Conservation (phyloP, 1,139 yeast genomes). For the Candida tetrigidarum region DNA sequence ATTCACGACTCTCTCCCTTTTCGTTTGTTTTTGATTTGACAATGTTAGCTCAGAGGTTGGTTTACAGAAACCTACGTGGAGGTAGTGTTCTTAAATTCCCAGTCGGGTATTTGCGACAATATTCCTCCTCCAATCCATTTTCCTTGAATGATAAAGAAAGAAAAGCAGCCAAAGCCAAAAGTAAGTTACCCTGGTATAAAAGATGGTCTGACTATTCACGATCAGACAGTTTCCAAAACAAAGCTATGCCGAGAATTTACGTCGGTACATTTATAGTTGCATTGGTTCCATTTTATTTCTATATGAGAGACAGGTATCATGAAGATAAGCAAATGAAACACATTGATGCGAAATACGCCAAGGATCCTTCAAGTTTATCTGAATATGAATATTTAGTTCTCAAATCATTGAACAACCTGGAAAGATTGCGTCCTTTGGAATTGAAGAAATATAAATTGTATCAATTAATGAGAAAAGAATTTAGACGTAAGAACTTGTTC, state of each 20-base stretch:
- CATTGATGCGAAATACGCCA: constrained; percentile 45
- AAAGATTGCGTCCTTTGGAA: constrained; percentile 59
- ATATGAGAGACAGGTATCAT: constrained; percentile 67
- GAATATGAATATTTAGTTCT: constrained; percentile 69
- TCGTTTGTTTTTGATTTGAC: background rate
- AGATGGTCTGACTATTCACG: constrained; percentile 46
- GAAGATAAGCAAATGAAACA: constrained; percentile 65
- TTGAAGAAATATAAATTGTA: constrained; percentile 56
- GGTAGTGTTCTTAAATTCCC: background rate
- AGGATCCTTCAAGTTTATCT: constrained; percentile 43
- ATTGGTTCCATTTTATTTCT: constrained; percentile 62
- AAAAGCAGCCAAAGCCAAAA: constrained; percentile 24
- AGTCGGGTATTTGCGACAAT: background rate
- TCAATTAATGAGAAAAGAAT: constrained; percentile 55
- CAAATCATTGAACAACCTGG: constrained; percentile 51
- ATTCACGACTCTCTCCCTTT: background rate
- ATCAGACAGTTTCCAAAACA: constrained; percentile 38
- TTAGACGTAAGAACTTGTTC: constrained; percentile 49
- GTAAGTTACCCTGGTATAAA: constrained; percentile 38
- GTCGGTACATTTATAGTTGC: constrained; percentile 60
- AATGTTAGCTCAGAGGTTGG: background rate
- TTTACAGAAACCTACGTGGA: background rate
- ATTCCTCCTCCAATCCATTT: constrained; percentile 31
- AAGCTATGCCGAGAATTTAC: constrained; percentile 51
- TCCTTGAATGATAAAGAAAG: constrained; percentile 31